Base-by-base conservation (phyloP, 805 yeast genomes). In the Teunomyces atbi region DNA sequence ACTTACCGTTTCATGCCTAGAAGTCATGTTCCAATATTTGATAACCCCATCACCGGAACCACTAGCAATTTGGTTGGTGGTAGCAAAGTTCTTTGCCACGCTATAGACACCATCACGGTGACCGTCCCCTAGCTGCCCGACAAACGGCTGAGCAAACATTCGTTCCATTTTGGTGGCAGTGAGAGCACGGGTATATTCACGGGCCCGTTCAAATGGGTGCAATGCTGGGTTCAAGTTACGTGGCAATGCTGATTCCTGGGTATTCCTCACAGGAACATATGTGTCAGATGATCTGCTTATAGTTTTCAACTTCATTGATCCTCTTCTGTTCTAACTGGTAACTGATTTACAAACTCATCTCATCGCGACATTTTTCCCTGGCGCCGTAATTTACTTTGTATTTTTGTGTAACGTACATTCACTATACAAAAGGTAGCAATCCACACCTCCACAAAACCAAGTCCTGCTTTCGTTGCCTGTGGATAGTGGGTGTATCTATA, bases 101-200 rank as follows among this genome's bases (percentile, higher is more conserved):
- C 84, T 73, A 65, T 94, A 92, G 11, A 94, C 89, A 48, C 97
- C 98, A 62, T 94, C 99, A 47, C 92, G 73, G 61, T 95, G 99
- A 6, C 99, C 99, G 50, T 81, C 78, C 3, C 99, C 99, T 30
- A 94, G 69, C 62, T 94, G 98, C 1, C 96, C 97, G 16, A 95
- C 76, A 66, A 94, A 94, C 2, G 99, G 99, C 61, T 91, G 91
- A 0, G 99, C 98, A 77, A 94, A 94, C 87, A 94, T 85, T 55
- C 97, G 78, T 62, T 92, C 98, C 69, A 94, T 66, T 63, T 94
- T 94, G 12, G 98, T 91, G 21, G 99, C 98, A 46, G 89, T 92
- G 44, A 94, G 69, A 0, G 98, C 98, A 54, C 91, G 81, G 15
- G 97, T 88, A 60, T 94, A 94, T 67, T 94, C 99, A 61, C 99